These are phyloP conservation scores for Stropharia rugosoannulata DNA, from an alignment of 768 basidiomycete genomes.

Conservation along the genomic window DNA sequence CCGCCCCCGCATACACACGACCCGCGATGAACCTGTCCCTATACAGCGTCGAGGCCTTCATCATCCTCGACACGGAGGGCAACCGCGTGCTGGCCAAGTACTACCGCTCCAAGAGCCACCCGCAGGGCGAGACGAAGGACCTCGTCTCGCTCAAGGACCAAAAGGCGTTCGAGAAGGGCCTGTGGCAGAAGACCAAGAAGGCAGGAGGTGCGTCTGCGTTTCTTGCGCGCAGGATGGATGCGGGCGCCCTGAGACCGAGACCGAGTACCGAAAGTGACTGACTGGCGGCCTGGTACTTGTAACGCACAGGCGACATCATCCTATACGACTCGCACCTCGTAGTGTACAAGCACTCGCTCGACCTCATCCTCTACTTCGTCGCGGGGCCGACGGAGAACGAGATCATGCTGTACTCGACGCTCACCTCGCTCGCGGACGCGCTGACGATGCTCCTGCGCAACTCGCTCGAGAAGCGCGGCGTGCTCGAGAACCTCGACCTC, in stretches of 20 bases:
- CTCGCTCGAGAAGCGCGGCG: conserved; percentile 91
- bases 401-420: conserved; percentile 88
- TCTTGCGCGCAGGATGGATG: no score
- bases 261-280: no score
- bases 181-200: conserved; percentile 96
- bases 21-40: conserved; percentile 75
- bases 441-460: conserved; percentile 83
- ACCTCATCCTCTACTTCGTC: conserved; percentile 93
- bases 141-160: conserved; percentile 85
- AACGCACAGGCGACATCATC: conserved; percentile 81
- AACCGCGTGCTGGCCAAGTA: conserved; percentile 96
- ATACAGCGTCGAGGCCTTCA: conserved; percentile 82
- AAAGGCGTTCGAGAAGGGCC: conserved; percentile 90
- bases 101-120: conserved; percentile 74
- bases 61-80: conserved; percentile 95
- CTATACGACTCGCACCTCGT: conserved; percentile 88
- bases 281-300: no score
- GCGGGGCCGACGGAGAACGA: conserved; percentile 90
- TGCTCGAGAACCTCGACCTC: conserved; percentile 92
- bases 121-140: conserved; percentile 60
- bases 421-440: conserved; percentile 84
- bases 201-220: conserved; percentile 65
- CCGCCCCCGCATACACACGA: background rate
- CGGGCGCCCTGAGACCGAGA: no score
- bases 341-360: conserved; percentile 91